A percentile compares a stretch with the other conserved stretches of the same genome.
Conservation (phyloP, 495 filamentous ascomycete species). For the Xylaria palmicola region DNA sequence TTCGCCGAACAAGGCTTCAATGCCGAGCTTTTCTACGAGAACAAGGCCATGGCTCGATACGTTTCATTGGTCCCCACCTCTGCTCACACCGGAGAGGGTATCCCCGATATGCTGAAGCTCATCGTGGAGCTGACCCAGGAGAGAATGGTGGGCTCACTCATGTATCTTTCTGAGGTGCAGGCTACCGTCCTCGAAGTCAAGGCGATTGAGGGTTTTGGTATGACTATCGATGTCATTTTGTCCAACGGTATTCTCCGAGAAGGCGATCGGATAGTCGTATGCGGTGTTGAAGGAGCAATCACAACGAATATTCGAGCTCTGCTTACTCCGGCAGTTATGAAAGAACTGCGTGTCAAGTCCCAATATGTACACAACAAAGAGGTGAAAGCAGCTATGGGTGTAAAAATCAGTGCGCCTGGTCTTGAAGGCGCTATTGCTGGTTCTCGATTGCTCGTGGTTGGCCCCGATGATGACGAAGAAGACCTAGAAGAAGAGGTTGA, state of each 20-base stretch:
- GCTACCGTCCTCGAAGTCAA: constrained; percentile 98
- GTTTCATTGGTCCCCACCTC: constrained; percentile 97
- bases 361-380: constrained; percentile 98
- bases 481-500: constrained; percentile 96
- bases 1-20: constrained; percentile 98
- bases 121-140: constrained; percentile 90
- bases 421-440: constrained; percentile 97
- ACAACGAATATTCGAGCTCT: constrained; percentile 95
- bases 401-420: constrained; percentile 97
- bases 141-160: constrained; percentile 94
- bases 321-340: constrained; percentile 89
- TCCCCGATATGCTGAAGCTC: constrained; percentile 98
- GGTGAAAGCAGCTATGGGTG: constrained; percentile 96
- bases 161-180: constrained; percentile 98
- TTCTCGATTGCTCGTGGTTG: constrained; percentile 89
- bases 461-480: constrained; percentile 91
- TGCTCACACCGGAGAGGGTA: constrained; percentile 96
- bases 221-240: constrained; percentile 96
- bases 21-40: constrained; percentile 93
- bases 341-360: constrained; percentile 89
- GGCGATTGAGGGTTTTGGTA: constrained; percentile 96
- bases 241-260: constrained; percentile 95
- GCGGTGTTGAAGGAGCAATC: constrained; percentile 92
- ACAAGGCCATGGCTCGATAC: constrained; percentile 90
- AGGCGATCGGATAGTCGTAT: constrained; percentile 92